A percentile compares a stretch with the other conserved stretches of the same genome.
Evolutionary conservation across 73 alveolate genomes (phyloP).

Genomic region (Tetrahymena malaccensis): DNA sequence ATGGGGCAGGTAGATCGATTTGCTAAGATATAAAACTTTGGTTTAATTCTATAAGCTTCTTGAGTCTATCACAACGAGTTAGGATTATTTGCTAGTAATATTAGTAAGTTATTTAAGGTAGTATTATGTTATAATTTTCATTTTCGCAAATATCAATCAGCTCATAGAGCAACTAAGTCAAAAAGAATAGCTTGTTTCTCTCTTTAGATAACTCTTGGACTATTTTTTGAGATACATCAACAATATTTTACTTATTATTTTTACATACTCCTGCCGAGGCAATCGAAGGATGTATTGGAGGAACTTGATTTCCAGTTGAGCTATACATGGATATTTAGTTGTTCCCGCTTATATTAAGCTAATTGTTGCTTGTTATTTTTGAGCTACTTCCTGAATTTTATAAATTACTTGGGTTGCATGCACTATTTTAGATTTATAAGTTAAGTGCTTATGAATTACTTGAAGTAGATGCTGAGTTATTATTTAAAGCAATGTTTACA

Average conservation of each 20-base stretch:
- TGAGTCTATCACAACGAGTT: background rate
- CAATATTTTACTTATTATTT: background rate
- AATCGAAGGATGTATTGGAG: background rate
- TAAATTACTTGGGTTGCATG: background rate
- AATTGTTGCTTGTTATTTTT: background rate
- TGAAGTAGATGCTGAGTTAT: background rate
- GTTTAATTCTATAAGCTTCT: background rate
- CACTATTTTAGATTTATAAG: background rate
- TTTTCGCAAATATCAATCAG: background rate
- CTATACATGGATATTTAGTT: background rate
- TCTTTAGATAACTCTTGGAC: background rate
- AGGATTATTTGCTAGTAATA: background rate
- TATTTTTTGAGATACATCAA: background rate
- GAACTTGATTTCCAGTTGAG: background rate
- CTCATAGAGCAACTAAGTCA: background rate
- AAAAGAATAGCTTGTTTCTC: background rate
- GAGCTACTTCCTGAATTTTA: background rate
- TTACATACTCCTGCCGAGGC: background rate
- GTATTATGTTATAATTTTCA: background rate
- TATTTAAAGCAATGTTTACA: background rate
- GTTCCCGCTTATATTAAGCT: background rate
- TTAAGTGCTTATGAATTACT: background rate
- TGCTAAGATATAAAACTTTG: background rate
- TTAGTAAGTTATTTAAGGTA: background rate
- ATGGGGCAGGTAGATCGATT: background rate